These are phyloP conservation scores for Udeniomyces megalosporus DNA, from an alignment of 768 basidiomycete species.

Conservation along the genomic window DNA sequence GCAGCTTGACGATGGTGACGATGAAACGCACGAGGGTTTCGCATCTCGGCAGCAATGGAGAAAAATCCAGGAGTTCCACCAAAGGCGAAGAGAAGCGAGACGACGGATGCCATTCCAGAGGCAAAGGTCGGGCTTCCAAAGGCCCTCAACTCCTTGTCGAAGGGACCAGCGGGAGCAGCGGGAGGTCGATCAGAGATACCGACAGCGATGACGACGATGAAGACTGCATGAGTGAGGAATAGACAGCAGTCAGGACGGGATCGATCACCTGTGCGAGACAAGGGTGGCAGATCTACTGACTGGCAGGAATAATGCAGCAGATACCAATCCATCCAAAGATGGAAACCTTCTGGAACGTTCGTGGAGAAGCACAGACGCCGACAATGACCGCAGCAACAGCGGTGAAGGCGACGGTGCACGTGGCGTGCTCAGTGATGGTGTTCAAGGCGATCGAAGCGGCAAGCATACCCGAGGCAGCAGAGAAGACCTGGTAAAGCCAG, in stretches of 20 bases:
- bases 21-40: no score
- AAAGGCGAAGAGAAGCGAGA: conserved; percentile 27
- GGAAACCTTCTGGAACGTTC: conserved; percentile 25
- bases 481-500: conserved; percentile 16
- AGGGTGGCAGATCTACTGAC: conserved; percentile 20
- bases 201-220: conserved; percentile 7
- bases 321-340: conserved; percentile 25
- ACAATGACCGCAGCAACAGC: conserved; percentile 5
- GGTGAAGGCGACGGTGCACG: conserved; percentile 30
- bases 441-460: conserved; percentile 29
- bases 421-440: conserved; percentile 25
- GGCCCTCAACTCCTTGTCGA: conserved; percentile 20
- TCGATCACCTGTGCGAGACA: conserved; percentile 2
- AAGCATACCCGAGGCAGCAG: conserved; percentile 26
- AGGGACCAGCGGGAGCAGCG: conserved; percentile 20
- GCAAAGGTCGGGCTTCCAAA: conserved; percentile 19
- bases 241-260: background rate
- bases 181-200: conserved; percentile 21
- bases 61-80: conserved; percentile 18
- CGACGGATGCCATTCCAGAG: conserved; percentile 27
- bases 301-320: conserved; percentile 15
- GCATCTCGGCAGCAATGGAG: conserved; percentile 29
- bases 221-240: background rate
- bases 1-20: background rate
- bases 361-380: background rate